Evolutionary conservation across 768 basidiomycete species (phyloP).

Genomic region (Boletus coccyginus): DNA sequence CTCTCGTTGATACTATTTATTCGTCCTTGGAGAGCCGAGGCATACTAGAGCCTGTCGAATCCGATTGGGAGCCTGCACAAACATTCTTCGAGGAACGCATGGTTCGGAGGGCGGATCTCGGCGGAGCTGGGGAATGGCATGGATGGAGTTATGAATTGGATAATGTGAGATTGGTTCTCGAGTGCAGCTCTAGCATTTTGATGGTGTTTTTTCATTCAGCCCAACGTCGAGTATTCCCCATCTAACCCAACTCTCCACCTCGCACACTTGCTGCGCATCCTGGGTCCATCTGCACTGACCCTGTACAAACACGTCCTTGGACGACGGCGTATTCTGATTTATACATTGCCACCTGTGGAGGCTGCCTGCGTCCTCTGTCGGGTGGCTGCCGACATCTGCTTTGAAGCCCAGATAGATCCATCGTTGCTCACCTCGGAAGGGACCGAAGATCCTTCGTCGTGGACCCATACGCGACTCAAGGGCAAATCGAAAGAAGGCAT

Average conservation of each 20-base stretch:
- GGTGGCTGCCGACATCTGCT: constrained; percentile 61
- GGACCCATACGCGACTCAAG: constrained; percentile 31
- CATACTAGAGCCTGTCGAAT: constrained; percentile 46
- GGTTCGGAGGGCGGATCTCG: constrained; percentile 46
- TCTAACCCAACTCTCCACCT: constrained; percentile 66
- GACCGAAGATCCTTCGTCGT: constrained; percentile 26
- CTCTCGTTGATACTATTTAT: constrained; percentile 55
- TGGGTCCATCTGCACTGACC: constrained; percentile 77
- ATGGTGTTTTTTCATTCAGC: constrained; percentile 19
- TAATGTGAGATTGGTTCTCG: constrained; percentile 35
- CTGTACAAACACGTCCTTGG: constrained; percentile 78
- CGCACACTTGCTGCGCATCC: constrained; percentile 69
- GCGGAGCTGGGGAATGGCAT: constrained; percentile 58
- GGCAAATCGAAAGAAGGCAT: constrained; percentile 51
- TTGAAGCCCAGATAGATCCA: constrained; percentile 40
- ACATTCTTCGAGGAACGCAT: constrained; percentile 66
- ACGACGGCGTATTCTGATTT: constrained; percentile 72
- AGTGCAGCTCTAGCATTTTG: neutral
- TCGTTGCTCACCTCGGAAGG: constrained; percentile 20
- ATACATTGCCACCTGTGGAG: constrained; percentile 77
- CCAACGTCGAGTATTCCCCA: constrained; percentile 20
- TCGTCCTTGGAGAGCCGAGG: constrained; percentile 46
- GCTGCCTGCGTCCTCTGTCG: constrained; percentile 69
- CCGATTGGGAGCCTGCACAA: constrained; percentile 61
- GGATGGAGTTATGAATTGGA: constrained; percentile 71